A percentile compares a stretch with the other conserved stretches of the same genome.
Conservation (phyloP, 2,329 filamentous ascomycete genomes). For the Botrytis elliptica region DNA sequence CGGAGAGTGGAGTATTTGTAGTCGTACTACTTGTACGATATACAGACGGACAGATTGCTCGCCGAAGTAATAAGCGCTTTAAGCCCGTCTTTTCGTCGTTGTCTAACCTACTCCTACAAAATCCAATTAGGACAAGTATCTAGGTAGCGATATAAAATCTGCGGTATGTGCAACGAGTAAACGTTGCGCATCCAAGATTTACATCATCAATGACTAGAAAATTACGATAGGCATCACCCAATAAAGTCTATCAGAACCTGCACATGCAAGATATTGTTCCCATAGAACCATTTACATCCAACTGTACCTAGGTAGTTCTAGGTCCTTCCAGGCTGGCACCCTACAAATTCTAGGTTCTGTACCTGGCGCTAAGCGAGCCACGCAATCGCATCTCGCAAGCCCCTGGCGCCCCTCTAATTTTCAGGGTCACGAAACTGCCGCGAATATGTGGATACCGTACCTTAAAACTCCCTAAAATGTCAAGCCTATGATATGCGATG, state of each 20-base stretch:
- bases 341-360: neutral
- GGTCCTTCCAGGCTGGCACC: neutral
- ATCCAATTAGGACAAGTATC: neutral
- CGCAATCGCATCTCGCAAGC: neutral
- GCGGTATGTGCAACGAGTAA: neutral
- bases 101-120: neutral
- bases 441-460: neutral
- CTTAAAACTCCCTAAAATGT: neutral
- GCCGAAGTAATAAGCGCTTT: neutral
- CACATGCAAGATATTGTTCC: neutral
- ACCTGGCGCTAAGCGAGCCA: neutral
- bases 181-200: neutral
- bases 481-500: neutral
- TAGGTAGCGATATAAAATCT: neutral
- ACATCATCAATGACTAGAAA: neutral
- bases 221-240: neutral
- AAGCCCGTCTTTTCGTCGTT: neutral
- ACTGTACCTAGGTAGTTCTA: neutral
- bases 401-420: neutral
- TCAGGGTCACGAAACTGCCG: constrained; percentile 6
- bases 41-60: neutral
- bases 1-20: neutral
- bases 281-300: neutral
- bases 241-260: too few species aligned
- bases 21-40: neutral